These are phyloP conservation scores for Dioscorea cayenensis DNA, from an alignment of 116 monocot species.

Conservation along the genomic window DNA sequence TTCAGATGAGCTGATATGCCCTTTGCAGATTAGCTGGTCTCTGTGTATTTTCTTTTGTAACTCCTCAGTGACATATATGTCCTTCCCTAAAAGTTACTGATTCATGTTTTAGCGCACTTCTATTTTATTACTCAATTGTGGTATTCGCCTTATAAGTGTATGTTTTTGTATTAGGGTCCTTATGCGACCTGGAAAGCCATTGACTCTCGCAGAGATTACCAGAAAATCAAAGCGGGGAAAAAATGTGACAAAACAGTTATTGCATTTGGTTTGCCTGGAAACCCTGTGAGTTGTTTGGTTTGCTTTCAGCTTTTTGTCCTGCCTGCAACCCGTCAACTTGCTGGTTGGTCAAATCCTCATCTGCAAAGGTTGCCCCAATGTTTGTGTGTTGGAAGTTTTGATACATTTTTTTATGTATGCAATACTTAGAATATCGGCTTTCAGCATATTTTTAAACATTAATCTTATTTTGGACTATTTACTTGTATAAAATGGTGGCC, in stretches of 20 bases:
- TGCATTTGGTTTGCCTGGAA: conserved; percentile 98
- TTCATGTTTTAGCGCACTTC: background rate
- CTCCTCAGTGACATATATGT: background rate
- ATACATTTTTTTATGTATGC: background rate
- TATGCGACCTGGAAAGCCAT: conserved; percentile 96
- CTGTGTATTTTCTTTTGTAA: background rate
- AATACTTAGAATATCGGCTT: too few relatives aligned
- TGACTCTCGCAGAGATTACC: conserved; percentile 75
- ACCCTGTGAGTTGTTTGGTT: conserved; percentile 94
- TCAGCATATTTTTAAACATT: too few relatives aligned
- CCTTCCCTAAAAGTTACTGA: background rate
- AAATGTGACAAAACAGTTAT: conserved; percentile 42
- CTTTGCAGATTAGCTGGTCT: too few relatives aligned
- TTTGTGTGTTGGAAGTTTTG: conserved; percentile 6
- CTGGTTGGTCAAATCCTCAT: conserved; percentile 75
- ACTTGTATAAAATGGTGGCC: too few relatives aligned
- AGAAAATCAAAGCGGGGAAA: conserved; percentile 13
- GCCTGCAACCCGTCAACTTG: conserved; percentile 71
- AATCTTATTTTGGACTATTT: too few relatives aligned
- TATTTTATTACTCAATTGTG: background rate
- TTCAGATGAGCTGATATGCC: too few relatives aligned
- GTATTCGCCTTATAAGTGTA: background rate
- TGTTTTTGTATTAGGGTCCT: conserved; percentile 43
- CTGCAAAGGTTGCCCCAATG: conserved; percentile 69
- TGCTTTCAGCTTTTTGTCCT: conserved; percentile 94